Evolutionary conservation across 129 eudicot genomes (phyloP), one percentile per base, ranked within the genome.

Genomic region (Erigeron canadensis): DNA sequence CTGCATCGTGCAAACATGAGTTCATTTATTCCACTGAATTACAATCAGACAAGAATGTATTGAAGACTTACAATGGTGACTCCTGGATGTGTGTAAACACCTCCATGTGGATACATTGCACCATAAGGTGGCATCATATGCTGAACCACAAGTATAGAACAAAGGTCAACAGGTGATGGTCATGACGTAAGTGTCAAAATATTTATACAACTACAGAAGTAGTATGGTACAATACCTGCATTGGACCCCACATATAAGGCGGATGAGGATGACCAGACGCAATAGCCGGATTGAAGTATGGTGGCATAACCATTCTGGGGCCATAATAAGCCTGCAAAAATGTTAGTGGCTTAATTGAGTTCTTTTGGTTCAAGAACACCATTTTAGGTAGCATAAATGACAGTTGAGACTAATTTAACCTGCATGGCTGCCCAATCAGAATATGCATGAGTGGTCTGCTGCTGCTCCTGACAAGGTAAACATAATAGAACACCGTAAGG

Each of bases 351-450:
- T 51, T 53, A 12, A 72, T 38, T 8, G 67, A 63, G 15, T 39
- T 67, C 40, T 22, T 38, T 23, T 51, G 65, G 63, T 77, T 63
- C 38, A 77, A 69, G 63, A 50, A 22, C 11, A 60, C 8, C 18
- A 15, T 38, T 59, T 76, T 12, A 63, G 41, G 65, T 47, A 28
- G 40, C 41, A 59, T 59, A 18, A 67, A 40, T 19, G 56, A 18
- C 13, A 54, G 16, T 47, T 38, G 67, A 67, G 59, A 66, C 56
- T 46, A 51, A 56, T 45, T 28, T 22, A 71, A 92, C 98, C 96
- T 93, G 98, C 92, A 89, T 89, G 65, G 96, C 85, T 11, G 93
- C 89, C 96, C 98, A 93, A 81, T 93, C 98, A 78, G 96, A 90
- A 75, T 89, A 93, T 9, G 82, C 80, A 65, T 87, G 92, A 54